Percentiles rank a stretch among this genome's conserved stretches.
These are phyloP conservation scores for Pseudonitzschia delicatissima DNA, from an alignment of 108 stramenopile genomes.

Conservation along the genomic window DNA sequence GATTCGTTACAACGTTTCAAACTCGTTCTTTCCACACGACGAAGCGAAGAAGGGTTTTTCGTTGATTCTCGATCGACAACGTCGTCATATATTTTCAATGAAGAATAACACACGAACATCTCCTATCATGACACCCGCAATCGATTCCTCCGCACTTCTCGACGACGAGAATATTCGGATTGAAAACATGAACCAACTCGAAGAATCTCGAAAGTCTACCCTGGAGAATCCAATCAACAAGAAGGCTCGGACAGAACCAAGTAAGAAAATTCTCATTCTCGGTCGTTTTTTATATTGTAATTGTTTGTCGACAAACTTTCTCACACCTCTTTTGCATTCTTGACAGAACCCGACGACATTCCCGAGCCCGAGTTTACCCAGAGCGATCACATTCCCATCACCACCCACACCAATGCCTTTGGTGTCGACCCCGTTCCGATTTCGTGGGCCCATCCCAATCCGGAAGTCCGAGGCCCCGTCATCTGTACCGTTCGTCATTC, in stretches of 20 bases:
- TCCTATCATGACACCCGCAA: slow-evolving; percentile 8
- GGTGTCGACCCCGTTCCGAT: slow-evolving; percentile 92
- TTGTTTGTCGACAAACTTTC: neutral
- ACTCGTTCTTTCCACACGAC: no score
- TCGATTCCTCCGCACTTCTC: slow-evolving; percentile 7
- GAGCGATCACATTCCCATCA: slow-evolving; percentile 82
- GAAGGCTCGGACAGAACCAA: slow-evolving; percentile 12
- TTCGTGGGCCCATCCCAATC: slow-evolving; percentile 90
- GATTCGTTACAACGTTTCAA: no score
- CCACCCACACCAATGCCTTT: slow-evolving; percentile 88
- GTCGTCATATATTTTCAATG: no score
- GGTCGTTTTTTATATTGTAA: neutral
- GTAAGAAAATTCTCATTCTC: neutral
- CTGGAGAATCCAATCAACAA: neutral
- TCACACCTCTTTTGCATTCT: neutral
- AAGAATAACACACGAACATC: no score
- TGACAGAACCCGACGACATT: slow-evolving; percentile 2
- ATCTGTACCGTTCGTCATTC: slow-evolving; percentile 93
- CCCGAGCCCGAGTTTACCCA: slow-evolving; percentile 46
- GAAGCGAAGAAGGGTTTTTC: no score
- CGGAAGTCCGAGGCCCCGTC: slow-evolving; percentile 87
- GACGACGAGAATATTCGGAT: neutral
- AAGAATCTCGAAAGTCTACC: neutral
- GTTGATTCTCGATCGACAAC: no score
- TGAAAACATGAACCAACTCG: neutral